These are phyloP conservation scores for Yarrowia bubula DNA, from an alignment of 805 yeast species.

Conservation along the genomic window DNA sequence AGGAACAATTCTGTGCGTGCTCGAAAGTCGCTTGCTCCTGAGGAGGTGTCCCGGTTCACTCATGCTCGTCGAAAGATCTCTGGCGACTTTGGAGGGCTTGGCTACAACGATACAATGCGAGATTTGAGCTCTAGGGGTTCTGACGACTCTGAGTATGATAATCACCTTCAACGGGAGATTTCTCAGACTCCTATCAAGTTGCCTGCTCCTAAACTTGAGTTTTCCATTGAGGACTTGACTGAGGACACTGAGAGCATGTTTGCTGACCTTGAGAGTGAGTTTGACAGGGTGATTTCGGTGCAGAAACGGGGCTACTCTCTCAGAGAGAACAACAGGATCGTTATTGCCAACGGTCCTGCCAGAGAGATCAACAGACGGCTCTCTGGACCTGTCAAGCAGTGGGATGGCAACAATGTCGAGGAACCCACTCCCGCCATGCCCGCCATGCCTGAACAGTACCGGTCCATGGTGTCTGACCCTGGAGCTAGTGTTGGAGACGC, in stretches of 20 bases:
- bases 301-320: conserved; percentile 34
- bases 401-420: background rate
- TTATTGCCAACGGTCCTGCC: conserved; percentile 31
- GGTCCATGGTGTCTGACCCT: conserved; percentile 2
- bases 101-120: conserved; percentile 19
- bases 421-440: conserved; percentile 13
- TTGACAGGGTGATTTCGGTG: conserved; percentile 32
- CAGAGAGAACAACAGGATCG: conserved; percentile 32
- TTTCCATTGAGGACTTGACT: conserved; percentile 25
- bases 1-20: conserved; percentile 10
- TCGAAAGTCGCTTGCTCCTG: conserved; percentile 1
- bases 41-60: conserved; percentile 14
- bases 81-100: conserved; percentile 12
- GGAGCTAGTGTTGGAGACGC: background rate
- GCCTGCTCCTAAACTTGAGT: conserved; percentile 29
- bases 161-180: conserved; percentile 29
- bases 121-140: background rate
- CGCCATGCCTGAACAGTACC: conserved; percentile 7
- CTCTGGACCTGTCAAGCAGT: conserved; percentile 13
- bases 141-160: conserved; percentile 21
- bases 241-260: conserved; percentile 31
- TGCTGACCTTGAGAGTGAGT: conserved; percentile 33
- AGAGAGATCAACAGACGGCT: conserved; percentile 7
- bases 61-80: conserved; percentile 13
- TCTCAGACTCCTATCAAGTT: conserved; percentile 30